Evolutionary conservation across 2,329 filamentous ascomycete species (phyloP), one percentile per base, ranked within the genome.

Genomic region (Neofusicoccum sp.): DNA sequence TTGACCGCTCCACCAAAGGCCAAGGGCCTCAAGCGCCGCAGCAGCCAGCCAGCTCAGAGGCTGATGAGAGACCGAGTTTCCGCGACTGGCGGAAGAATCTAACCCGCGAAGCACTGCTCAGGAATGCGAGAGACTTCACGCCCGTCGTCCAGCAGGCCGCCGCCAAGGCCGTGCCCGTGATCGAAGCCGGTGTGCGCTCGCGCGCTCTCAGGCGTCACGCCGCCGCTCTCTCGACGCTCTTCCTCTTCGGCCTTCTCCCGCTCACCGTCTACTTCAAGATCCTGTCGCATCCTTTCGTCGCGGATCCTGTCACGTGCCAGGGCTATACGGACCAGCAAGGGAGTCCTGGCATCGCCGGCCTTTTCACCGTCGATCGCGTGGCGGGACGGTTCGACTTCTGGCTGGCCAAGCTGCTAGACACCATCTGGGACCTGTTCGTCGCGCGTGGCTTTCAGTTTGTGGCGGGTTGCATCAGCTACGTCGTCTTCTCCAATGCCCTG

Each of bases 371-470:
- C 4, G 71, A 72, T 57, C 28, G 40, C 3, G 68, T 66, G 0
- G 69, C 61, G 33, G 71, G 70, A 0, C 47, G 33, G 0, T 69
- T 70, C 20, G 56, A 68, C 0, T 75, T 76, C 49, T 63, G 69
- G 8, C 65, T 66, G 8, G 74, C 66, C 12, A 76, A 76, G 53
- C 63, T 68, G 2, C 69, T 76, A n/a, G 73, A 75, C 54, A 67
- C 73, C 6, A 54, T 62, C 1, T 76, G 73, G 73, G 73, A 76
- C 58, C 62, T 75, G 6, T 8, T 30, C 2, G 51, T 76, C 11
- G 73, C 71, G 2, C 65, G 72, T 7, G 72, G 73, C 6, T 67
- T 65, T 2, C 74, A 76, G 56, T 30, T 70, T 1, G 7, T 73
- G 1, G 68, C 72, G 7, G 71, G 66, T 60, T 68, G 59, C 40